Conservation (phyloP, 1,139 yeast species). For the Kazachstania sp. region DNA sequence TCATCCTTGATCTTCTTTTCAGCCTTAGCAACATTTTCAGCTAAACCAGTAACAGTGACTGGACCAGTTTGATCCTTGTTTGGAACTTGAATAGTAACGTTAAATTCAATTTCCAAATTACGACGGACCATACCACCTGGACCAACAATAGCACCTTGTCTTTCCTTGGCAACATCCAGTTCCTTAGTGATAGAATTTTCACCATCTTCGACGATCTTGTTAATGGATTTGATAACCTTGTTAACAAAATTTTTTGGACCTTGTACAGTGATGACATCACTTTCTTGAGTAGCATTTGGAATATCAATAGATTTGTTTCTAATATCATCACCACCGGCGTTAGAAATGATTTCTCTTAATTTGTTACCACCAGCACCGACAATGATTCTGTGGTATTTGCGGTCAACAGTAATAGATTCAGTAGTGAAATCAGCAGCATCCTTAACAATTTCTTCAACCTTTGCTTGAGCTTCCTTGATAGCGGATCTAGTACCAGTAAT, state of each 20-base stretch:
- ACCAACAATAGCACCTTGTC: slow-evolving; percentile 74
- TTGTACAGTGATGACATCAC: slow-evolving; percentile 51
- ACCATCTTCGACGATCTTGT: slow-evolving; percentile 53
- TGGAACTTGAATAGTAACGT: slow-evolving; percentile 63
- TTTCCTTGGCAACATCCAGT: slow-evolving; percentile 59
- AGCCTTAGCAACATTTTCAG: slow-evolving; percentile 52
- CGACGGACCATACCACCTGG: slow-evolving; percentile 73
- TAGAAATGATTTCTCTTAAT: slow-evolving; percentile 63
- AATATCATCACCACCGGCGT: slow-evolving; percentile 63
- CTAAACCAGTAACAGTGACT: slow-evolving; percentile 46
- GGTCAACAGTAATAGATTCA: slow-evolving; percentile 55
- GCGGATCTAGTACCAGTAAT: slow-evolving; percentile 75
- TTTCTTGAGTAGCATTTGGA: slow-evolving; percentile 65
- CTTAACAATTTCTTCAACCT: slow-evolving; percentile 54
- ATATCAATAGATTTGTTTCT: slow-evolving; percentile 57
- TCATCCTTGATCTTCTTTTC: slow-evolving; percentile 44
- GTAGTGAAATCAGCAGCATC: slow-evolving; percentile 61
- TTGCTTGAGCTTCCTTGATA: slow-evolving; percentile 63
- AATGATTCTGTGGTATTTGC: slow-evolving; percentile 68
- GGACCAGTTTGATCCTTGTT: slow-evolving; percentile 42
- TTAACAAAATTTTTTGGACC: slow-evolving; percentile 75
- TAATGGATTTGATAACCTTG: slow-evolving; percentile 56
- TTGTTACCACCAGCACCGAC: slow-evolving; percentile 77
- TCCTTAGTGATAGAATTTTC: slow-evolving; percentile 54
- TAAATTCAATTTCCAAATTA: slow-evolving; percentile 59